phyloP scores from a whole-genome alignment of 768 basidiomycete species.

The Mycena crocata region DNA sequence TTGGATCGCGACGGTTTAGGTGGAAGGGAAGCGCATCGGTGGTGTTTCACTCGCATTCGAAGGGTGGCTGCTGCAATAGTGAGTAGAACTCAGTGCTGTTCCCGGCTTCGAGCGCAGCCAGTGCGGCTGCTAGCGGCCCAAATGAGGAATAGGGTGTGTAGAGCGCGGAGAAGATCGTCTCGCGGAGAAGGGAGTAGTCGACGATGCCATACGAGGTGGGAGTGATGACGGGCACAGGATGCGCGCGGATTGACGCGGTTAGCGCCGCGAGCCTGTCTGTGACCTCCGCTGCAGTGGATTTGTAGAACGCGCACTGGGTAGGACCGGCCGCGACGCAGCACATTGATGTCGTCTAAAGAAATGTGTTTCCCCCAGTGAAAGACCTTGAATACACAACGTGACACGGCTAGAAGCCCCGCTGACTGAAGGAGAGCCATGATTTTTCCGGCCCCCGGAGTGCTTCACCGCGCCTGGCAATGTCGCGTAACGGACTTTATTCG shows the following conservation, averaged over 20 bases:
- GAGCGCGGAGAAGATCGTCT: constrained; percentile 35
- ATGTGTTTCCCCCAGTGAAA: too few relatives aligned
- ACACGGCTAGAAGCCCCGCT: too few relatives aligned
- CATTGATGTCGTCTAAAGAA: constrained; percentile 37
- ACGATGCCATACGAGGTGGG: constrained; percentile 37
- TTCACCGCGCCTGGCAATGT: too few relatives aligned
- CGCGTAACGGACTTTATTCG: too few relatives aligned
- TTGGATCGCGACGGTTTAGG: constrained; percentile 19
- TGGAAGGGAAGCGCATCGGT: constrained; percentile 3
- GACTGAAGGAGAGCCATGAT: too few relatives aligned
- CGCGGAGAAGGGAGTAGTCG: constrained; percentile 36
- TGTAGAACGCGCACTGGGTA: constrained; percentile 38
- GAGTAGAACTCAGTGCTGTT: constrained; percentile 35
- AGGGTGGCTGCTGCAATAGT: neutral
- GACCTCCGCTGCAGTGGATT: constrained; percentile 32
- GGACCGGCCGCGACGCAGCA: constrained; percentile 39
- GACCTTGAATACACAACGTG: too few relatives aligned
- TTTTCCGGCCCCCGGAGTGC: too few relatives aligned
- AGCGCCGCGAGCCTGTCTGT: constrained; percentile 32
- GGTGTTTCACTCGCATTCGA: constrained; percentile 15
- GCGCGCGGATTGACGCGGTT: constrained; percentile 26
- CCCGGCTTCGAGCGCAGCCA: constrained; percentile 42
- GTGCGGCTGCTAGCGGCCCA: constrained; percentile 28
- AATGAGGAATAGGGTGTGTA: constrained; percentile 36
- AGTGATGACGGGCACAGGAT: constrained; percentile 37